Evolutionary conservation across 1,284 basidiomycete species (phyloP), one percentile per base, ranked within the genome.

Genomic region (Puccinia brachypodii): DNA sequence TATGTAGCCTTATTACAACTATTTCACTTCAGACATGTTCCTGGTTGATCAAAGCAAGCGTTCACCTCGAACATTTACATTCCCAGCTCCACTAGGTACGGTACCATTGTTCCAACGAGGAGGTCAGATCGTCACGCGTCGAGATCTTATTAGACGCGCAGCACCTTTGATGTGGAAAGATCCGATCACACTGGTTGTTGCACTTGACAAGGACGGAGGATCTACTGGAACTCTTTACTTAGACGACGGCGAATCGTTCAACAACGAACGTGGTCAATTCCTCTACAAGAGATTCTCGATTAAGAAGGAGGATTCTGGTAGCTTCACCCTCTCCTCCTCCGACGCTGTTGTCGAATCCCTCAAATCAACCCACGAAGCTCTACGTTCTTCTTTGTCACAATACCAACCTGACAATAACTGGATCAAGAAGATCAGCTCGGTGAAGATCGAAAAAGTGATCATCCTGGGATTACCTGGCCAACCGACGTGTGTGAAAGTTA

Each of bases 231-330:
- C 95, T 86, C 89, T 99, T 53, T 99, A 99, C 87, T 90, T 97
- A 78, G 97, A 99, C 86, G 97, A 99, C 85, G 96, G 97, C 8
- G 93, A 93, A 83, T 91, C 92, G 0, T 98, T 92, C 87, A 89
- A 89, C 0, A 92, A 95, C 87, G 88, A 91, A 84, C 85, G 90
- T 6, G 96, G 96, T 44, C 89, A 95, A 73, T 91, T 93, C 85
- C 89, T 98, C 75, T 96, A 93, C 92, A 90, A 93, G 74, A 42
- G 60, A 33, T 76, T 76, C 74, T 64, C n/a, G 36, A 44, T 64
- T 16, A 50, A 64, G n/a, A 36, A 44, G 14, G 60, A 94, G 72
- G 86, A 87, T 71, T 93, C 90, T 84, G 86, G 83, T 8, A 90
- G 93, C 84, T 87, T 92, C 28, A 91, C 88, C 0, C 84, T 85